A percentile compares a stretch with the other conserved stretches of the same genome.
phyloP scores from a whole-genome alignment of 257 asterid species.

The Cinchona pubescens region DNA sequence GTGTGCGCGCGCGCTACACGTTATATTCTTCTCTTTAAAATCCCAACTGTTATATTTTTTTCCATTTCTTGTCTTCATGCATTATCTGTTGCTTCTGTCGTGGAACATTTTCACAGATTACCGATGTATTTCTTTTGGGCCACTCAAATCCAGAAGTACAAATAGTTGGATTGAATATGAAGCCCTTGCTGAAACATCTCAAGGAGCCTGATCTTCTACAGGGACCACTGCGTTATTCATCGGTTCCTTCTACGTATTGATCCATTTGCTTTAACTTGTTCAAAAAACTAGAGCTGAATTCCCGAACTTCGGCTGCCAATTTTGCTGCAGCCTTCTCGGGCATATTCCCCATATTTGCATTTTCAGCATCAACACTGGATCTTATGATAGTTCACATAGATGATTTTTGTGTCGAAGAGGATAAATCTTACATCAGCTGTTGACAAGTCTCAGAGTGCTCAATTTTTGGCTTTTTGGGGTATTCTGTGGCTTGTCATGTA shows the following conservation, averaged over 20 bases:
- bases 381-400: not conserved
- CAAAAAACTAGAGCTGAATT: not conserved
- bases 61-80: not conserved
- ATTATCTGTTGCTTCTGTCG: not conserved
- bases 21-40: not conserved
- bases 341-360: not conserved
- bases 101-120: slow-evolving; percentile 46
- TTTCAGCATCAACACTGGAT: not conserved
- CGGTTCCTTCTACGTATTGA: not conserved
- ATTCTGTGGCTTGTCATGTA: not conserved
- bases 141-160: slow-evolving; percentile 69
- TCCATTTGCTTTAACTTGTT: not conserved
- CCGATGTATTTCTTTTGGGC: slow-evolving; percentile 64
- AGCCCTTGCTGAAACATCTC: slow-evolving; percentile 43
- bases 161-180: slow-evolving; percentile 68
- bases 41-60: not conserved
- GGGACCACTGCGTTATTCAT: slow-evolving; percentile 58
- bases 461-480: not conserved
- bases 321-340: not conserved
- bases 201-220: slow-evolving; percentile 44
- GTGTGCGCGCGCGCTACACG: no score
- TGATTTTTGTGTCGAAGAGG: not conserved
- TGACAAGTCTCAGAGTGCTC: not conserved
- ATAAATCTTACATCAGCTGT: not conserved
- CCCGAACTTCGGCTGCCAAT: no score